Conservation (phyloP, 176 grass and related monocot species). For the Ampelocalamus luodianensis region DNA sequence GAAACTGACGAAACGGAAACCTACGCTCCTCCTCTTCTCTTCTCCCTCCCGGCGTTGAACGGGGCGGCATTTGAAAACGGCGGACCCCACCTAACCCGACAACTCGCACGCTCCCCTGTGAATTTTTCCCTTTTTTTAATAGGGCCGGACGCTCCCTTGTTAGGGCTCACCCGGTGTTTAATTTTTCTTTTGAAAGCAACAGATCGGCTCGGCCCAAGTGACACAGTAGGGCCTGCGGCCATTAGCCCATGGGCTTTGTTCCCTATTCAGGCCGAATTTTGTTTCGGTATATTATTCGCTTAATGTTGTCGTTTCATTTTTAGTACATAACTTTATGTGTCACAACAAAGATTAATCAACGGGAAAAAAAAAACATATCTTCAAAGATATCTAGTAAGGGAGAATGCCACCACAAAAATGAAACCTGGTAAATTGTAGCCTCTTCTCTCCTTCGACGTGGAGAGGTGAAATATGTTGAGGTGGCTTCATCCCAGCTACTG, state of each 20-base stretch:
- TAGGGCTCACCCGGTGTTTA: neutral
- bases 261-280: no score
- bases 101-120: constrained; percentile 21
- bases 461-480: neutral
- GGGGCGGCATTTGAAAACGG: constrained; percentile 46
- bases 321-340: no score
- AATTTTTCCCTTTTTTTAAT: constrained; percentile 33
- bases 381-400: no score
- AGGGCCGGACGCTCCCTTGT: constrained; percentile 4
- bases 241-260: no score
- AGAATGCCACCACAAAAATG: neutral
- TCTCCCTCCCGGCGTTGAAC: constrained; percentile 31
- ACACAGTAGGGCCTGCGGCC: neutral
- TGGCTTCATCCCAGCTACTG: neutral
- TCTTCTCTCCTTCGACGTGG: no score
- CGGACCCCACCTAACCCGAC: constrained; percentile 21
- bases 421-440: neutral
- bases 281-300: no score
- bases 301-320: no score
- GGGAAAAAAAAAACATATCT: no score
- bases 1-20: neutral
- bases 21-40: neutral
- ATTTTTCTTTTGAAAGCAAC: no score
- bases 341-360: no score
- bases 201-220: neutral